phyloP scores from a whole-genome alignment of 352 stramenopile species.

The Phytophthora agathidicida region DNA sequence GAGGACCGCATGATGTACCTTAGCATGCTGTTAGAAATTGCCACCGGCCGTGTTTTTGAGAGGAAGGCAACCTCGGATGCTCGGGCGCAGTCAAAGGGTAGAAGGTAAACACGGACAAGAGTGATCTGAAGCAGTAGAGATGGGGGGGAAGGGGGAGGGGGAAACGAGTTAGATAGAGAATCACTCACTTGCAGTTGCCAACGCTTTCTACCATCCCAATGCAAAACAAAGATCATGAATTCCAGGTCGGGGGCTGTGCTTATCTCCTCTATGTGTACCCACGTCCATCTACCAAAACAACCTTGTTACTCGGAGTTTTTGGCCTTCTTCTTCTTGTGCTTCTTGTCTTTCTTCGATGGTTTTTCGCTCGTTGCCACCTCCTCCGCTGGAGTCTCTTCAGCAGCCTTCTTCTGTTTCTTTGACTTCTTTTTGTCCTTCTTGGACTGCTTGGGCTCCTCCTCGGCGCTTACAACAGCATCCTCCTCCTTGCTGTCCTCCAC shows the following conservation, averaged over 20 bases:
- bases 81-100: conserved; percentile 2
- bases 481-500: conserved; percentile 38
- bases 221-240: conserved; percentile 26
- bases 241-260: neutral
- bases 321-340: conserved; percentile 51
- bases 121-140: too few species aligned
- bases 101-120: too few species aligned
- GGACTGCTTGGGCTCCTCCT: conserved; percentile 25
- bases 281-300: neutral
- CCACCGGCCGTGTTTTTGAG: conserved; percentile 41
- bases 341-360: conserved; percentile 32
- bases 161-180: conserved; percentile 21
- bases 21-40: conserved; percentile 76
- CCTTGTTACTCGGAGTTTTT: conserved; percentile 38
- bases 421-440: conserved; percentile 50
- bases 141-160: too few species aligned
- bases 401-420: conserved; percentile 43
- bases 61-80: conserved; percentile 6
- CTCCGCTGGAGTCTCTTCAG: conserved; percentile 1
- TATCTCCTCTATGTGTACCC: conserved; percentile 15
- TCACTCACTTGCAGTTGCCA: conserved; percentile 1
- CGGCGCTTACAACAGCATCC: conserved; percentile 18
- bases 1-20: conserved; percentile 64
- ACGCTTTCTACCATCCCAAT: conserved; percentile 11
- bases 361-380: conserved; percentile 10